A percentile compares a stretch with the other conserved stretches of the same genome.
Conservation (phyloP, 306 rosid species). For the Cucumis melo region DNA sequence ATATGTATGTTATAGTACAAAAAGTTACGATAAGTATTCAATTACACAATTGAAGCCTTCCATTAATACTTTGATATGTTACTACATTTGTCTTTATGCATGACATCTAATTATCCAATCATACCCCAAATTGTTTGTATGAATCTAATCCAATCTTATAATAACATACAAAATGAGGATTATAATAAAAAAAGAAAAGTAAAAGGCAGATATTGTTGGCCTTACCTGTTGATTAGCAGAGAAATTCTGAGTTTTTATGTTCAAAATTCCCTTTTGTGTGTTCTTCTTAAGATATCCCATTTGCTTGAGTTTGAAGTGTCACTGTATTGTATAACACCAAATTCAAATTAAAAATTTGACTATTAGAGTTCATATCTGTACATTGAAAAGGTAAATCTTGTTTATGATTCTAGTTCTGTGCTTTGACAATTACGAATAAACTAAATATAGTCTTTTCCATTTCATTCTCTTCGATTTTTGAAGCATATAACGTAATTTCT, state of each 20-base stretch:
- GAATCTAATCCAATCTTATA: background rate
- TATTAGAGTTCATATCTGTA: background rate
- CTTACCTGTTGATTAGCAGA: background rate
- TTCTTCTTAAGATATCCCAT: background rate
- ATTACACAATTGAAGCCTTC: no score
- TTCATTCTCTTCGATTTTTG: background rate
- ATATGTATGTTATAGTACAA: no score
- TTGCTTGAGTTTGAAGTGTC: background rate
- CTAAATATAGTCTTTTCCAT: background rate
- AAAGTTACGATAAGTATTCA: no score
- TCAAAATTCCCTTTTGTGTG: background rate
- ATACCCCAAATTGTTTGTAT: no score
- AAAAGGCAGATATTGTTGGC: background rate
- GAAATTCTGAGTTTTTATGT: background rate
- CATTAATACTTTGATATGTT: no score
- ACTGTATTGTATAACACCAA: background rate
- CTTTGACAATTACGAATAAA: background rate
- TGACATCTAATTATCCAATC: no score
- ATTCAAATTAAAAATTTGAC: background rate
- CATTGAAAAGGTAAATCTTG: background rate
- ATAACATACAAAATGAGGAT: constrained; percentile 4
- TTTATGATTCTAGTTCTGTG: background rate
- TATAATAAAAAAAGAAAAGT: background rate
- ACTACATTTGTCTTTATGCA: no score
- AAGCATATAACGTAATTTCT: background rate